Conservation (phyloP, 441 rosid genomes). For the Biscutella laevigata region DNA sequence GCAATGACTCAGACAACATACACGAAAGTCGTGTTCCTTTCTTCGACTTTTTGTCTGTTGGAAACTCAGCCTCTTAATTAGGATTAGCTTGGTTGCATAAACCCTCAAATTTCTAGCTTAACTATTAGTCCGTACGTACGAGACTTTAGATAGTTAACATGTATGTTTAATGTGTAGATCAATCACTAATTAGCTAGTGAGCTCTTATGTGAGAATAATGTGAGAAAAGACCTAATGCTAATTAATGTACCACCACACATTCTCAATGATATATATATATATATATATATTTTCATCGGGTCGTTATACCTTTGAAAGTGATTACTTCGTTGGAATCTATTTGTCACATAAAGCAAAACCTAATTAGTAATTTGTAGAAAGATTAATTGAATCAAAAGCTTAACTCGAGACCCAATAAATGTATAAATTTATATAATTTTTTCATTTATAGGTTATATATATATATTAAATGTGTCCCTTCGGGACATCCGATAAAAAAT, state of each 20-base stretch:
- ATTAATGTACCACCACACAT: not conserved
- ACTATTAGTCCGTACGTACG: conserved; percentile 16
- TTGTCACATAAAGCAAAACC: no score
- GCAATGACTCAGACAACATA: conserved; percentile 9
- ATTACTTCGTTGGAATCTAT: not conserved
- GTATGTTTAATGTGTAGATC: conserved; percentile 15
- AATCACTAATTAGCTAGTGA: conserved; percentile 13
- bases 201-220: conserved; percentile 1
- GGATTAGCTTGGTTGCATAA: conserved; percentile 8
- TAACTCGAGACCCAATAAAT: no score
- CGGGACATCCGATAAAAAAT: no score
- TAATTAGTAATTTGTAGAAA: no score
- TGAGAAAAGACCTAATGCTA: not conserved
- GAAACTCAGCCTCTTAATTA: conserved; percentile 31
- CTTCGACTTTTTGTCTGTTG: conserved; percentile 64
- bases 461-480: no score
- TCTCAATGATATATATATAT: not conserved
- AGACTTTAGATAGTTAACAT: conserved; percentile 10
- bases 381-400: no score
- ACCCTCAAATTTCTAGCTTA: conserved; percentile 4
- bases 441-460: no score
- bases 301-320: not conserved
- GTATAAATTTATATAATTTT: no score
- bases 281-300: not conserved
- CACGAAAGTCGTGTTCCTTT: conserved; percentile 29